A percentile compares a stretch with the other conserved stretches of the same genome.
Conservation (phyloP, 2,329 filamentous ascomycete species). For the Lachnellula suecica region DNA sequence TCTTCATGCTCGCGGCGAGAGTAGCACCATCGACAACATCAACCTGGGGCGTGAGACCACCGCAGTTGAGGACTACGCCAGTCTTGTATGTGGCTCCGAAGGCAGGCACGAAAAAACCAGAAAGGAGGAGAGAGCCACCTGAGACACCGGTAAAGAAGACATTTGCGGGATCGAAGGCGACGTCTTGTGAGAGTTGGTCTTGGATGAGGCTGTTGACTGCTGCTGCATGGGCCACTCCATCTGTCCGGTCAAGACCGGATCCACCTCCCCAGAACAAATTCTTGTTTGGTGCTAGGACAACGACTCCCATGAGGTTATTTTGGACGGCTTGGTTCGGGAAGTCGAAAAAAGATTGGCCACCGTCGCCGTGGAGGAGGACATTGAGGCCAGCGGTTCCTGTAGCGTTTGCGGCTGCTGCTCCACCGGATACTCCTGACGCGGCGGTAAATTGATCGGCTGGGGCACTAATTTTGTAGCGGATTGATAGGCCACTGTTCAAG, state of each 20-base stretch:
- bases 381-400: constrained; percentile 48
- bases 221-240: constrained; percentile 55
- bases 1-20: constrained; percentile 44
- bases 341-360: constrained; percentile 70
- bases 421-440: constrained; percentile 49
- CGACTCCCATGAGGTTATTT: constrained; percentile 73
- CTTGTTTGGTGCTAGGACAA: constrained; percentile 59
- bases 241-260: constrained; percentile 48
- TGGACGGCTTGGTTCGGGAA: constrained; percentile 75
- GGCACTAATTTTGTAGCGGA: constrained; percentile 56
- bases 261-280: constrained; percentile 60
- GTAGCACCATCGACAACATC: constrained; percentile 42
- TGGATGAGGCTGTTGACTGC: constrained; percentile 53
- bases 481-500: constrained; percentile 43
- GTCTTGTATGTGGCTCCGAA: constrained; percentile 35
- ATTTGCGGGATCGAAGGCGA: constrained; percentile 51
- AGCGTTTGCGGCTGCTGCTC: constrained; percentile 27
- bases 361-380: constrained; percentile 59
- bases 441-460: constrained; percentile 53
- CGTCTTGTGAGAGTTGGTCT: constrained; percentile 48
- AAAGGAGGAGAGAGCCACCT: constrained; percentile 52
- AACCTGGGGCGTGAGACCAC: constrained; percentile 53
- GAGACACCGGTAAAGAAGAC: constrained; percentile 59
- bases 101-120: constrained; percentile 57
- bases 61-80: constrained; percentile 57